Evolutionary conservation across 1,284 basidiomycete genomes (phyloP).

Genomic region (Fistulinella staudtii): DNA sequence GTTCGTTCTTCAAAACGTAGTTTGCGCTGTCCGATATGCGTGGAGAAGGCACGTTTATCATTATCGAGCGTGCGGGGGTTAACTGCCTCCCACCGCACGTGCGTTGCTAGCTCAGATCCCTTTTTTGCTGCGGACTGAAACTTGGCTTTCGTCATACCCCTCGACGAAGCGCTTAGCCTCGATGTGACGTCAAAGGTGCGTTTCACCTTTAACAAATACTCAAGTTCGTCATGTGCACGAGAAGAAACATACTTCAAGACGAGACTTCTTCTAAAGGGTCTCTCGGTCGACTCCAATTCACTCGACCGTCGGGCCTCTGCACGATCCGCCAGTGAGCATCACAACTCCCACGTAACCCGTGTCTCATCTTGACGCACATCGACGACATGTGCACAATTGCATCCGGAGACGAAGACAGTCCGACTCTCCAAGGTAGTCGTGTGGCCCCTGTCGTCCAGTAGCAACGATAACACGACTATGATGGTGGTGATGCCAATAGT

Average conservation of each 20-base stretch:
- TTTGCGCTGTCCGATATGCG: not conserved
- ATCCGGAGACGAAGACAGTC: too few relatives aligned
- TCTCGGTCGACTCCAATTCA: not conserved
- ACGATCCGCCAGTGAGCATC: constrained; percentile 8
- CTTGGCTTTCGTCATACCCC: not conserved
- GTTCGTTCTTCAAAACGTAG: not conserved
- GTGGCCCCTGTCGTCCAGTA: too few relatives aligned
- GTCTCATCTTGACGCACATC: not conserved
- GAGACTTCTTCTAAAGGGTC: constrained; percentile 4
- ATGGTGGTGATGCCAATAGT: too few relatives aligned
- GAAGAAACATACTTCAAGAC: too few relatives aligned
- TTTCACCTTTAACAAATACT: not conserved
- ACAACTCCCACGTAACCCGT: not conserved
- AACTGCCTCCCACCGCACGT: not conserved
- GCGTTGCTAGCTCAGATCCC: not conserved
- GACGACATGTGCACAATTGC: too few relatives aligned
- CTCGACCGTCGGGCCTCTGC: not conserved
- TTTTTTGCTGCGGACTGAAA: not conserved
- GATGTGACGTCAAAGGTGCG: not conserved
- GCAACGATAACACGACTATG: too few relatives aligned
- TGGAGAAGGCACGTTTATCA: not conserved
- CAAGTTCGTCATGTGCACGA: too few relatives aligned
- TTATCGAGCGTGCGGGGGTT: not conserved
- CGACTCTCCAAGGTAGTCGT: too few relatives aligned
- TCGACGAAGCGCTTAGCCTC: not conserved